Conservation (phyloP, 805 yeast species). For the Pichia californica region DNA sequence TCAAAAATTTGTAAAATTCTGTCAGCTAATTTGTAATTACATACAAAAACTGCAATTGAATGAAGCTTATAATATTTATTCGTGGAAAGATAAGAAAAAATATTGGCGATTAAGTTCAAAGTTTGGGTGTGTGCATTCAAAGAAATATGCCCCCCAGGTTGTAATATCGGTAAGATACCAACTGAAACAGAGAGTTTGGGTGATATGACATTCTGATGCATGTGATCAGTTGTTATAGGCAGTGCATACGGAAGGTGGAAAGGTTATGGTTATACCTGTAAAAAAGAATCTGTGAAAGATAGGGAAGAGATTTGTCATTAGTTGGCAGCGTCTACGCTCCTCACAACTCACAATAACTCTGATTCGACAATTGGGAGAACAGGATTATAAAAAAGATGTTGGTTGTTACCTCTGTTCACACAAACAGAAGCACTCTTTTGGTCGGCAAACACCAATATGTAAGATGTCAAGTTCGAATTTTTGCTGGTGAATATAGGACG, state of each 20-base stretch:
- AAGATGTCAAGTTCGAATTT: conserved; percentile 17
- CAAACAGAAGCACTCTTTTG: conserved; percentile 43
- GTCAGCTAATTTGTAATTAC: conserved; percentile 8
- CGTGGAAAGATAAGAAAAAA: conserved; percentile 1
- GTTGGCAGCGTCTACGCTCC: no score
- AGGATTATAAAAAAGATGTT: conserved; percentile 24
- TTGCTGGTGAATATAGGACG: conserved; percentile 11
- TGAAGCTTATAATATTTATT: background rate
- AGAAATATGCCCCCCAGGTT: background rate
- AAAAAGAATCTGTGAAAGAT: no score
- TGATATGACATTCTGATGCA: background rate
- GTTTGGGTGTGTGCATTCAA: conserved; percentile 6
- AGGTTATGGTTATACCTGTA: no score
- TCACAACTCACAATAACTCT: no score
- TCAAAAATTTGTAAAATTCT: conserved; percentile 10
- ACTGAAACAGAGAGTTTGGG: background rate
- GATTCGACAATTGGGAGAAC: conserved; percentile 27
- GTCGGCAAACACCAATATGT: conserved; percentile 41
- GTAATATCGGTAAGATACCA: conserved; percentile 8
- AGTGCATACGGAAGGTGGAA: no score
- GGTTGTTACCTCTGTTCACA: conserved; percentile 47
- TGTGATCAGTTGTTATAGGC: conserved; percentile 1
- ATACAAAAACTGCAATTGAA: conserved; percentile 4
- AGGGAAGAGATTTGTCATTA: no score
- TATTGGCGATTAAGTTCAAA: conserved; percentile 7